These are phyloP conservation scores for Eimeria tenella DNA, from an alignment of 169 alveolate species.

Conservation along the genomic window DNA sequence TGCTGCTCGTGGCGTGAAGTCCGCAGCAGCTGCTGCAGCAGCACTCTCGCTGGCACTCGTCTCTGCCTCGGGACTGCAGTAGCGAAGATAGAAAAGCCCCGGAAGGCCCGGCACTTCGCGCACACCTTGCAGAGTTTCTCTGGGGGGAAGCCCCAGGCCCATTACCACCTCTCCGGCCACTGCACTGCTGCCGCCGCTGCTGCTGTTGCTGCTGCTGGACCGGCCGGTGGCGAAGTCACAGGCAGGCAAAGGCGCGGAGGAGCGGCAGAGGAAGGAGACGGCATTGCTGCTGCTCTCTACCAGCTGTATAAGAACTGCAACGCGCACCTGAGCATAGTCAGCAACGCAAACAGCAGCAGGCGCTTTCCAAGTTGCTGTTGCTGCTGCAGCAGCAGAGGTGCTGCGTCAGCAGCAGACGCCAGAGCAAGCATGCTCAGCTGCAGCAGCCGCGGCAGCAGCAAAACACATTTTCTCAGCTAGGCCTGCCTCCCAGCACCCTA, in stretches of 20 bases:
- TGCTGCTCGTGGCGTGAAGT: neutral
- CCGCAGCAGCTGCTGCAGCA: slow-evolving; percentile 52
- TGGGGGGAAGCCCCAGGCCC: slow-evolving; percentile 58
- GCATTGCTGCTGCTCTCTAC: slow-evolving; percentile 64
- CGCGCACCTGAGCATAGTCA: slow-evolving; percentile 58
- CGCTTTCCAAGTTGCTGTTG: neutral
- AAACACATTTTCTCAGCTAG: neutral
- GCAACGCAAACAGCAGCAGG: slow-evolving; percentile 11
- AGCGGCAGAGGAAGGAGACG: slow-evolving; percentile 72
- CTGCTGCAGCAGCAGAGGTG: slow-evolving; percentile 17
- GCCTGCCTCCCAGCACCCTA: neutral
- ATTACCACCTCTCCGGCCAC: slow-evolving; percentile 46
- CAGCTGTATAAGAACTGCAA: slow-evolving; percentile 66
- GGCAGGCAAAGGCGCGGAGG: slow-evolving; percentile 43
- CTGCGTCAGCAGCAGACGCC: neutral
- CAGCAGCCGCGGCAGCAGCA: slow-evolving; percentile 26
- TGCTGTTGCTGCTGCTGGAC: slow-evolving; percentile 53
- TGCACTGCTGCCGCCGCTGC: slow-evolving; percentile 49
- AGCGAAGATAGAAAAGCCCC: slow-evolving; percentile 17
- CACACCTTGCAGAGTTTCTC: slow-evolving; percentile 70
- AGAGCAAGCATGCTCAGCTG: neutral
- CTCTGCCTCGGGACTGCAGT: neutral
- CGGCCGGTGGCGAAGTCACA: neutral
- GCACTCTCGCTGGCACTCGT: neutral
- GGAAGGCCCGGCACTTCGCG: slow-evolving; percentile 34